phyloP scores from a whole-genome alignment of 495 filamentous ascomycete species.

The Hypoxylon subgilvum region DNA sequence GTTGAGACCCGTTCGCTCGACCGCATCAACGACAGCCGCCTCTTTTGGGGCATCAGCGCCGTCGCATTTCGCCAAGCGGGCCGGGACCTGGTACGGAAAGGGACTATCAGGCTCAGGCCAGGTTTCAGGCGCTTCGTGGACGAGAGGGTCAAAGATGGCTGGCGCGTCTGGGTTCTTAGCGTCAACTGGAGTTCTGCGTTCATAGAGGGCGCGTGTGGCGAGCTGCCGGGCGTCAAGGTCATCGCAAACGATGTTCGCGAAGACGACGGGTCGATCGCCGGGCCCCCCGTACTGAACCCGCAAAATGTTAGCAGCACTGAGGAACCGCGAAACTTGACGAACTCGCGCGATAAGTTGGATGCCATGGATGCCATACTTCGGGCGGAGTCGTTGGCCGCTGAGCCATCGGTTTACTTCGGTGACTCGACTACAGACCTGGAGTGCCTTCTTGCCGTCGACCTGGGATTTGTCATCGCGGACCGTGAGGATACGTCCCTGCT shows the following conservation, averaged over 20 bases:
- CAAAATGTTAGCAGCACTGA: not conserved
- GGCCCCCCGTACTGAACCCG: conserved; percentile 40
- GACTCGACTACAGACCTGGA: conserved; percentile 48
- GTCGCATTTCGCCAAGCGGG: conserved; percentile 38
- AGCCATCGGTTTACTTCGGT: conserved; percentile 41
- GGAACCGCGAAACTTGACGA: conserved; percentile 35
- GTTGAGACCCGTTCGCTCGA: conserved; percentile 46
- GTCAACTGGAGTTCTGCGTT: conserved; percentile 56
- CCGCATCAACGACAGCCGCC: conserved; percentile 40
- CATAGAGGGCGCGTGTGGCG: conserved; percentile 42
- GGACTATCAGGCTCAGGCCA: conserved; percentile 38
- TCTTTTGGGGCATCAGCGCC: conserved; percentile 43
- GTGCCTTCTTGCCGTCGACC: conserved; percentile 45
- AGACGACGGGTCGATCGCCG: conserved; percentile 44
- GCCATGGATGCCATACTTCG: conserved; percentile 27
- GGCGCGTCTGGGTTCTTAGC: conserved; percentile 47
- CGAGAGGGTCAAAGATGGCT: conserved; percentile 18
- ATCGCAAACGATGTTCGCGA: conserved; percentile 44
- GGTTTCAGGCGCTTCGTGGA: conserved; percentile 46
- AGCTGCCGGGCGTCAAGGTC: conserved; percentile 28
- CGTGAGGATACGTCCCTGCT: conserved; percentile 44
- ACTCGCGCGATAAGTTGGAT: conserved; percentile 42
- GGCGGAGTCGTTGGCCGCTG: conserved; percentile 6
- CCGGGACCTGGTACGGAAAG: conserved; percentile 25
- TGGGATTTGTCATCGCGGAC: conserved; percentile 50